phyloP scores from a whole-genome alignment of 805 yeast species.

The Zygotorulaspora danielsina region DNA sequence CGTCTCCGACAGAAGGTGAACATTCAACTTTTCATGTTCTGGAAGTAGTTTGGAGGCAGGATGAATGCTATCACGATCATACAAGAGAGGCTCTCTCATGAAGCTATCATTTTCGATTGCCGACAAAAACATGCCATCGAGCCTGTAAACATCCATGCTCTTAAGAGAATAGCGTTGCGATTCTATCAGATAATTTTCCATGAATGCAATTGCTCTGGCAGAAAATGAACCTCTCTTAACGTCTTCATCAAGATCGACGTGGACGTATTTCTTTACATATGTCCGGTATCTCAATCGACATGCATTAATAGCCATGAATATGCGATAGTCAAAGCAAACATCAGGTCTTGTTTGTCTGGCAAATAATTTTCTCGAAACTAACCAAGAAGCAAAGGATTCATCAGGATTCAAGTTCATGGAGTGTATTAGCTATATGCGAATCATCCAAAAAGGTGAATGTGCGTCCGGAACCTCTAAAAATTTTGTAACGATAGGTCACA shows the following conservation, averaged over 20 bases:
- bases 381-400: conserved; percentile 14
- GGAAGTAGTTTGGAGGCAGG: conserved; percentile 26
- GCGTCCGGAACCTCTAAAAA: too few relatives aligned
- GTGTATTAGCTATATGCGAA: too few relatives aligned
- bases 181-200: conserved; percentile 9
- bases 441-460: too few relatives aligned
- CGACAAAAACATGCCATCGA: not conserved
- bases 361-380: conserved; percentile 12
- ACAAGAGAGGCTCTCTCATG: conserved; percentile 25
- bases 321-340: conserved; percentile 9
- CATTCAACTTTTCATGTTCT: conserved; percentile 15
- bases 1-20: conserved; percentile 13
- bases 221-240: conserved; percentile 3
- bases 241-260: conserved; percentile 4
- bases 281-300: not conserved
- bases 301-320: conserved; percentile 1
- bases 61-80: conserved; percentile 13
- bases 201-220: conserved; percentile 2
- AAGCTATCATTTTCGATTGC: conserved; percentile 10
- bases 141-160: not conserved
- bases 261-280: conserved; percentile 3
- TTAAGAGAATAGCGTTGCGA: conserved; percentile 5
- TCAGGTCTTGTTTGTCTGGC: conserved; percentile 7
- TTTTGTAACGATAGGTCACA: too few relatives aligned
- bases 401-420: conserved; percentile 3